Conservation (phyloP, 495 filamentous ascomycete genomes). For the Aspergillus kassunensis region DNA sequence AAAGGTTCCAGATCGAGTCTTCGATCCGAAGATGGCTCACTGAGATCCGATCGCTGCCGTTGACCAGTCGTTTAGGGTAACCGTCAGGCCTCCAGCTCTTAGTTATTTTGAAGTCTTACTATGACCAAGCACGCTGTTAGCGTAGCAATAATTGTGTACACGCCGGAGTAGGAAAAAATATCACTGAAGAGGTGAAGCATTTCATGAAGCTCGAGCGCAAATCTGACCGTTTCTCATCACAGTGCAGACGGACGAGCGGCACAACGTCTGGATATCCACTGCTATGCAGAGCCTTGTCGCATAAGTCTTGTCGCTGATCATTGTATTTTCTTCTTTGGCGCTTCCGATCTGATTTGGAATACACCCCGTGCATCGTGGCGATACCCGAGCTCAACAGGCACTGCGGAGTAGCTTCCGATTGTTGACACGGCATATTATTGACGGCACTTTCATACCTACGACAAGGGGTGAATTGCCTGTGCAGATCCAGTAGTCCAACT, state of each 20-base stretch:
- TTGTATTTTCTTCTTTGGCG: slow-evolving; percentile 3
- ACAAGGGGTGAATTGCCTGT: too few species aligned
- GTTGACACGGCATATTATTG: neutral
- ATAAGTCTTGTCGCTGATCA: slow-evolving; percentile 4
- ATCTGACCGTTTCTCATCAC: neutral
- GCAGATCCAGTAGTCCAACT: too few species aligned
- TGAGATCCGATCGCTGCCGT: slow-evolving; percentile 1
- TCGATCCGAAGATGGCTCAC: neutral
- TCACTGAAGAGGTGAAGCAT: neutral
- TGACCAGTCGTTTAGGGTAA: neutral
- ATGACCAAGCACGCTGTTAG: too few species aligned
- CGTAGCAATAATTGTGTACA: too few species aligned
- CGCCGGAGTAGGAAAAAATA: too few species aligned
- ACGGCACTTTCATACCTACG: neutral
- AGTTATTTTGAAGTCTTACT: too few species aligned
- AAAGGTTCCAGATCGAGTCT: slow-evolving; percentile 5
- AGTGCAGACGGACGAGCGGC: neutral
- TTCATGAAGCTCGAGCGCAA: neutral
- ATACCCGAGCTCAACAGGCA: neutral
- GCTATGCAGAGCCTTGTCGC: slow-evolving; percentile 6
- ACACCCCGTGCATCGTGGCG: neutral
- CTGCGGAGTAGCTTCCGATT: neutral
- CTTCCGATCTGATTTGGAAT: slow-evolving; percentile 17
- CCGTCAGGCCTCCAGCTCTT: neutral
- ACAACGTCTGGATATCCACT: neutral